Base-by-base conservation (phyloP, 1,284 basidiomycete species). In the Fomitiporia mediterranea region DNA sequence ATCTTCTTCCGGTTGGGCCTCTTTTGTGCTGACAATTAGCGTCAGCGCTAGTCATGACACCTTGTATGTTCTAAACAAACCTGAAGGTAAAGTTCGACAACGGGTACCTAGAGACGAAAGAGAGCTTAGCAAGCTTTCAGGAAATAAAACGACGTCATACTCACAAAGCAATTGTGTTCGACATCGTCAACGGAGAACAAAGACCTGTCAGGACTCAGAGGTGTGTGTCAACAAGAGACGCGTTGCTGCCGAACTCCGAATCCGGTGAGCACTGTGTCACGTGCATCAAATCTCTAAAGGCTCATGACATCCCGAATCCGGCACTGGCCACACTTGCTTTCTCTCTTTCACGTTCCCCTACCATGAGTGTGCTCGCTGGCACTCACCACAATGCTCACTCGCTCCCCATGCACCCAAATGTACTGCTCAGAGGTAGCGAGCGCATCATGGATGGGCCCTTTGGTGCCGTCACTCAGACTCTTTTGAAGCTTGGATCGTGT, bases 1-100 rank as follows among this genome's bases (percentile, higher is more conserved):
- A 66, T 98, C 95, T 68, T 98, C 96, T 68, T 98, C 96, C 4
- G 94, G 92, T 69, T 98, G 95, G 0, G 91, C 84, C 66, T 96
- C 94, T 69, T 95, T 94, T 32, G 91, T 93, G 69, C 90, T 91
- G 27, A 34, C 25, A 30, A 35, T n/a, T n/a, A 9, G 15, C 30
- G 37, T 43, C 25, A 48, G 46, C 35, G 30, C 34, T 32, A 21
- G 15, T 13, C 17, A 4, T 6, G n/a, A n/a, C n/a, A n/a, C n/a
- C n/a, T n/a, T n/a, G n/a, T n/a, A n/a, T n/a, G n/a, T n/a, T n/a
- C n/a, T n/a, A n/a, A n/a, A n/a, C n/a, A n/a, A n/a, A 81, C 81
- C 90, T 91, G 72, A 92, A 92, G 9, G 90, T 92, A 67, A 91
- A 92, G 66, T 92, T 91, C 35, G 89, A 91, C n/a, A 92, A 76